Evolutionary conservation across 768 basidiomycete species (phyloP).

Genomic region (Russula brevipes): DNA sequence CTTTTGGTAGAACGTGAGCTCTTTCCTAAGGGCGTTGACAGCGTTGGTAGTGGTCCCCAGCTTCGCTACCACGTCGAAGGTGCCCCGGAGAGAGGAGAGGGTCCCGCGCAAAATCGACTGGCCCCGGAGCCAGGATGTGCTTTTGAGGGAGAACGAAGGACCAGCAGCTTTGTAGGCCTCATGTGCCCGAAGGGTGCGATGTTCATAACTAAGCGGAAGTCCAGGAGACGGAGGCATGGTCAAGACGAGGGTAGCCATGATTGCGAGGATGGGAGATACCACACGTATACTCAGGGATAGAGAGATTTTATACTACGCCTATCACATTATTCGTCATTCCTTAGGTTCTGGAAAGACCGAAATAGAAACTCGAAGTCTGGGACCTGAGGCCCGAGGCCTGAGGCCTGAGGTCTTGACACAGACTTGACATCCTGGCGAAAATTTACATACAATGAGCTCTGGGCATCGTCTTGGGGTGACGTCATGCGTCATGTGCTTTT

Average conservation of each 20-base stretch:
- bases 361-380: not conserved
- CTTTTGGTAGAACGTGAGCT: constrained; percentile 11
- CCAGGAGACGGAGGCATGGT: constrained; percentile 12
- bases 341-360: not conserved
- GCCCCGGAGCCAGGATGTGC: constrained; percentile 12
- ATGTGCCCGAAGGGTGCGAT: constrained; percentile 12
- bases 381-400: not conserved
- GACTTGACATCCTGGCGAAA: not conserved
- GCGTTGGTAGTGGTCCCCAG: not conserved
- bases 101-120: constrained; percentile 17
- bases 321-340: not conserved
- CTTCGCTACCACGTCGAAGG: constrained; percentile 15
- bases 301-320: not conserved
- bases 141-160: constrained; percentile 4
- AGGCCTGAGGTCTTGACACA: not conserved
- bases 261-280: not conserved
- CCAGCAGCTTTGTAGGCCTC: constrained; percentile 6
- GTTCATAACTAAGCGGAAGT: constrained; percentile 7
- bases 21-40: constrained; percentile 6
- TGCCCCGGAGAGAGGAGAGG: constrained; percentile 5
- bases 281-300: no score
- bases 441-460: not conserved
- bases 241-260: constrained; percentile 14
- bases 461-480: not conserved
- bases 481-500: no score